Percentiles rank a stretch among this genome's conserved stretches.
Conservation (phyloP, 2,329 filamentous ascomycete genomes). For the Alternaria arbusti region DNA sequence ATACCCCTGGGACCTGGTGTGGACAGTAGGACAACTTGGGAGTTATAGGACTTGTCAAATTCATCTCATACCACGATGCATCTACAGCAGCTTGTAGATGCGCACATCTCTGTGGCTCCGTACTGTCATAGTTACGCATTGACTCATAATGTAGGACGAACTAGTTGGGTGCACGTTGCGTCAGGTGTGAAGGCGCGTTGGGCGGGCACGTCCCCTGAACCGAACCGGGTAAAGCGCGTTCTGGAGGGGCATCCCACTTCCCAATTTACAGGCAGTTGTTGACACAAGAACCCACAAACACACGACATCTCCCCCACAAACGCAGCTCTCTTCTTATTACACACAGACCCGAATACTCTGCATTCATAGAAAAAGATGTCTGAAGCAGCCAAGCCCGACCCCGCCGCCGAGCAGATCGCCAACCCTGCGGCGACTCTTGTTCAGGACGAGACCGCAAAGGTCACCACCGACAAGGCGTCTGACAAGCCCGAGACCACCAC, state of each 20-base stretch:
- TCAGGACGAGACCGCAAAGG: slow-evolving; percentile 54
- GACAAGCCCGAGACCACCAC: slow-evolving; percentile 29
- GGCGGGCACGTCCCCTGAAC: slow-evolving; percentile 21
- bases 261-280: slow-evolving; percentile 13
- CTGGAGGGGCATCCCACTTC: slow-evolving; percentile 17
- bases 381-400: slow-evolving; percentile 51
- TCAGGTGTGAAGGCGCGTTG: background rate
- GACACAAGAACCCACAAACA: slow-evolving; percentile 9
- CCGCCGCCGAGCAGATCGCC: slow-evolving; percentile 48
- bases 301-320: slow-evolving; percentile 11
- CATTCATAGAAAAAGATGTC: slow-evolving; percentile 36
- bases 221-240: slow-evolving; percentile 8
- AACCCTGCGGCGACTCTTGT: slow-evolving; percentile 50
- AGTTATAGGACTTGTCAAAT: slow-evolving; percentile 4
- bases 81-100: background rate
- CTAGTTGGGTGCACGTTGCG: background rate
- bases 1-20: slow-evolving; percentile 18
- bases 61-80: background rate
- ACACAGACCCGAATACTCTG: slow-evolving; percentile 1
- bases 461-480: slow-evolving; percentile 48
- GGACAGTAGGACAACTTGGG: slow-evolving; percentile 7
- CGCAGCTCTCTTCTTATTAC: slow-evolving; percentile 12
- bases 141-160: background rate
- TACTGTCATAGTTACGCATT: background rate
- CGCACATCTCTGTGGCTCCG: background rate